Evolutionary conservation across 2,329 filamentous ascomycete species (phyloP), one percentile per base, ranked within the genome.

Genomic region (Drechslerella coelobrocha): DNA sequence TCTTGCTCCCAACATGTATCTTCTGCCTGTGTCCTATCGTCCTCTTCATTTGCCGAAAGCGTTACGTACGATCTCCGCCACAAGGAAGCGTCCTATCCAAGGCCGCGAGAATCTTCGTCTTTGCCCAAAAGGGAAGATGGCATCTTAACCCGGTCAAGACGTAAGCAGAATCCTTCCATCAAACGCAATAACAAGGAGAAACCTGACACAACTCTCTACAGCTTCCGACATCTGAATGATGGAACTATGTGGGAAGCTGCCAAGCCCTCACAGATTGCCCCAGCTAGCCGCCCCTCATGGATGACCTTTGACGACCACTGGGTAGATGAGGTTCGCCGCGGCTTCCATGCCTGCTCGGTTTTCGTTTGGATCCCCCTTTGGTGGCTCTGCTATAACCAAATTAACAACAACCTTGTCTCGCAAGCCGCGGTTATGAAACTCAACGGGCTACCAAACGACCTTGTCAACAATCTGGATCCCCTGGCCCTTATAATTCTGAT

Each of bases 251-350:
- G 88, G 86, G 85, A 90, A 24, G 77, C 81, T 2, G 85, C 86
- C 68, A 90, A 89, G 80, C 89, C 89, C 2, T 89, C 86, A 77
- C 80, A 82, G 34, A 81, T 90, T 4, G 80, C 83, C 8, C 80
- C 83, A 37, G 78, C 78, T 1, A 77, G 82, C 73, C 86, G 86
- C 60, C 89, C 89, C 0, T 41, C 61, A 0, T 92, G 89, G 89
- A 92, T 92, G 88, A 89, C 87, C 0, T 92, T 91, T 74, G 89
- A 93, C 72, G 90, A 93, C 74, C 85, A 85, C 56, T 93, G 89
- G 89, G 89, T 93, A 31, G 89, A 91, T 77, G 88, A 92, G 77
- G 86, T 92, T 52, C 83, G 83, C 56, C 87, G 89, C 79, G 89
- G 88, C 72, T 81, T 89, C 62, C 82, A 84, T 75, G 88, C 88